A percentile compares a stretch with the other conserved stretches of the same genome.
phyloP scores from a whole-genome alignment of 345 rosid species.

The Lepidium aucheri region DNA sequence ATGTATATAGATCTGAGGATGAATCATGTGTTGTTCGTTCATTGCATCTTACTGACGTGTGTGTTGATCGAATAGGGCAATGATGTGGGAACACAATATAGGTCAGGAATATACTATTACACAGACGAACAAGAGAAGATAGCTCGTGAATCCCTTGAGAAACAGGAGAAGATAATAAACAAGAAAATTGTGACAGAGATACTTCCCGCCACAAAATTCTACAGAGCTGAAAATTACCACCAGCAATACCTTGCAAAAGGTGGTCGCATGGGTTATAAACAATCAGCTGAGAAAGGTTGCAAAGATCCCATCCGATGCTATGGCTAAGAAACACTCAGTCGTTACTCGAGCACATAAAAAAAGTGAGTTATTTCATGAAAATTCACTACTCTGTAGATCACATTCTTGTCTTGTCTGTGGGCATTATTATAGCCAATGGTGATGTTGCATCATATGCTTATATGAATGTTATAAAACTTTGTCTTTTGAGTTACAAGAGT shows the following conservation, averaged over 20 bases:
- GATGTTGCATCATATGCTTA: background rate
- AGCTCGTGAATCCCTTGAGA: slow-evolving; percentile 52
- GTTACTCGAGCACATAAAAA: background rate
- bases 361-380: background rate
- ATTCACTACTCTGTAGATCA: background rate
- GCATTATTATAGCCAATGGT: background rate
- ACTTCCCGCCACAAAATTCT: slow-evolving; percentile 66
- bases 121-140: slow-evolving; percentile 41
- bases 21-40: slow-evolving; percentile 1
- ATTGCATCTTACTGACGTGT: background rate
- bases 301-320: slow-evolving; percentile 75
- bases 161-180: slow-evolving; percentile 45
- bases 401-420: slow-evolving; percentile 8
- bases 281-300: slow-evolving; percentile 64
- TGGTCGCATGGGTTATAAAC: slow-evolving; percentile 45
- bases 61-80: slow-evolving; percentile 39
- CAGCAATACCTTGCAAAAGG: slow-evolving; percentile 86
- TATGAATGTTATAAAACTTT: background rate
- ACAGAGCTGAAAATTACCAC: slow-evolving; percentile 70
- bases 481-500: too few species aligned
- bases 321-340: slow-evolving; percentile 32
- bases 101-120: slow-evolving; percentile 86
- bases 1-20: background rate
- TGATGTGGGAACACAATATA: slow-evolving; percentile 76
- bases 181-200: slow-evolving; percentile 62